These are phyloP conservation scores for Chlorella sp. DNA, from an alignment of 139 green algal genomes.

Conservation along the genomic window DNA sequence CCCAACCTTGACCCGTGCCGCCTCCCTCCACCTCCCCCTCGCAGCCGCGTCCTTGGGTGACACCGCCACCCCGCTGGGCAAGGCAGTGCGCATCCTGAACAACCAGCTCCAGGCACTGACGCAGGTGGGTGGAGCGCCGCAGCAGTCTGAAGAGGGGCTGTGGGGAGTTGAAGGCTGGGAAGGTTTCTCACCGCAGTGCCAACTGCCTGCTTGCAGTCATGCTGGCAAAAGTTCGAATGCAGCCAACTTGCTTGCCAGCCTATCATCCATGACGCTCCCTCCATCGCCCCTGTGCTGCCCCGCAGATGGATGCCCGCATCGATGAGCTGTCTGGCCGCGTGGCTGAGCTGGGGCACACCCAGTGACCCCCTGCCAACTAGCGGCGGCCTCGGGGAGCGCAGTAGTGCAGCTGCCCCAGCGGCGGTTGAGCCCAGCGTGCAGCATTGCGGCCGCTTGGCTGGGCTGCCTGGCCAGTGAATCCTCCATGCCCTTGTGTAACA, in stretches of 20 bases:
- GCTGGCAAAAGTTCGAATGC: no score
- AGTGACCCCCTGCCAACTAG: no score
- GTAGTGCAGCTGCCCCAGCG: no score
- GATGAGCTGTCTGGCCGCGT: conserved; percentile 29
- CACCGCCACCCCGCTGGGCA: conserved; percentile 71
- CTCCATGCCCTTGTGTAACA: no score
- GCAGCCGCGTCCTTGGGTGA: conserved; percentile 63
- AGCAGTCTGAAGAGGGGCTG: not conserved
- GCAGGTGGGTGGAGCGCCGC: not conserved
- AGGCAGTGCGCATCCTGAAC: conserved; percentile 89
- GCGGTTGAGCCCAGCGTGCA: no score
- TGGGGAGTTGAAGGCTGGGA: not conserved
- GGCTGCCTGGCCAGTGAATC: no score
- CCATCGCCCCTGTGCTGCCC: not conserved
- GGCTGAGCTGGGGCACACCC: conserved; percentile 20
- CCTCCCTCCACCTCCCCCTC: not conserved
- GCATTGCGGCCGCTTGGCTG: no score
- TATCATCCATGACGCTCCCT: no score
- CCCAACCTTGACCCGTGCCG: not conserved
- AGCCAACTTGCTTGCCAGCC: no score
- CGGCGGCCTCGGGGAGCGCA: no score
- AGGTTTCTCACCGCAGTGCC: no score
- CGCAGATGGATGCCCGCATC: conserved; percentile 34
- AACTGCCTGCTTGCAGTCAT: no score
- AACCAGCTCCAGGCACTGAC: conserved; percentile 90